Evolutionary conservation across 495 filamentous ascomycete species (phyloP).

Genomic region (Aspergillus sparsus): DNA sequence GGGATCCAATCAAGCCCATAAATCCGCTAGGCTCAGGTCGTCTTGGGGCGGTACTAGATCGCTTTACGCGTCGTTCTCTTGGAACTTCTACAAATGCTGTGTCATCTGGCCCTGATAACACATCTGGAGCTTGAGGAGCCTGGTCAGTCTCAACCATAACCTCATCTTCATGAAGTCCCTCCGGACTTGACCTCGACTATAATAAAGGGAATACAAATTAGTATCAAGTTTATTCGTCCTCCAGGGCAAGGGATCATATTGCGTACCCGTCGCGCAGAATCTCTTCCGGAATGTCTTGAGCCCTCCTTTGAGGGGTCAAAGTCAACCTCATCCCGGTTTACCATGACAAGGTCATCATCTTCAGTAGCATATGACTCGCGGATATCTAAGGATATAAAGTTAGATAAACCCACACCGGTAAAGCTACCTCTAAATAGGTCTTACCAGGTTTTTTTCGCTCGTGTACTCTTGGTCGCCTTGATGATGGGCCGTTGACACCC

Average conservation of each 20-base stretch:
- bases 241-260: background rate
- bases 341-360: constrained; percentile 60
- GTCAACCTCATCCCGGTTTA: constrained; percentile 49
- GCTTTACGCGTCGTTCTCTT: constrained; percentile 57
- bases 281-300: constrained; percentile 38
- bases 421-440: constrained; percentile 3
- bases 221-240: background rate
- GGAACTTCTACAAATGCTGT: constrained; percentile 72
- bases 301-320: constrained; percentile 42
- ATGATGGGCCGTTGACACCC: constrained; percentile 47
- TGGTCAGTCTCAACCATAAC: constrained; percentile 51
- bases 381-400: constrained; percentile 30
- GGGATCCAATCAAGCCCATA: constrained; percentile 50
- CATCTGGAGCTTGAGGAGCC: constrained; percentile 37
- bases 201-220: background rate
- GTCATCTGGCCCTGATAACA: constrained; percentile 59
- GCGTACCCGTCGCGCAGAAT: constrained; percentile 42
- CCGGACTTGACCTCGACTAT: constrained; percentile 33
- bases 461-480: constrained; percentile 38
- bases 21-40: constrained; percentile 48
- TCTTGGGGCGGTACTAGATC: constrained; percentile 45
- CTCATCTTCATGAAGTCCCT: constrained; percentile 43
- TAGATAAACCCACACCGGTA: constrained; percentile 12
- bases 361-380: constrained; percentile 62
- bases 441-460: constrained; percentile 45